A percentile compares a stretch with the other conserved stretches of the same genome.
Conservation (phyloP, 257 asterid species). For the Penstemon barbatus region DNA sequence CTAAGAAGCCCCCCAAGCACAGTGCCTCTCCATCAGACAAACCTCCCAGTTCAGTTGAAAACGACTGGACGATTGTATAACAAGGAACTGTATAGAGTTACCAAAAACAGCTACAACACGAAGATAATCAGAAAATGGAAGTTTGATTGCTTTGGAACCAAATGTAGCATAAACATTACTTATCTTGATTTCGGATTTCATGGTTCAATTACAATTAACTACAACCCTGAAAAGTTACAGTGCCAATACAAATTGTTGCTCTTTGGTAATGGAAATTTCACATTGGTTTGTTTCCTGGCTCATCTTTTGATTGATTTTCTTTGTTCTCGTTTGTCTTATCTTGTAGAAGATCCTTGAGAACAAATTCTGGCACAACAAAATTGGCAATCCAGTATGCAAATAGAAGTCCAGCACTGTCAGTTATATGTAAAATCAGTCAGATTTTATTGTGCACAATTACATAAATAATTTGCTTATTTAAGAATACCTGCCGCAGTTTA, state of each 20-base stretch:
- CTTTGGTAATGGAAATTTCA: neutral
- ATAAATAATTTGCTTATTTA: neutral
- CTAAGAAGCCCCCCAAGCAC: conserved; percentile 88
- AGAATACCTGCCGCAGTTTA: too few species aligned
- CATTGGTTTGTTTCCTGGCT: conserved; percentile 8
- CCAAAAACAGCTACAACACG: conserved; percentile 21
- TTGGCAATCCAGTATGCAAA: conserved; percentile 55
- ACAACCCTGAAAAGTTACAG: neutral
- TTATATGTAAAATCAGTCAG: neutral
- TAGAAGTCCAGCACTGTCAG: conserved; percentile 51
- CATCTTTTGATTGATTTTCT: conserved; percentile 23
- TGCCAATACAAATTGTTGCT: neutral
- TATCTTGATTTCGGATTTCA: neutral
- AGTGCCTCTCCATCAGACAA: conserved; percentile 54
- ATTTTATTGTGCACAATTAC: neutral
- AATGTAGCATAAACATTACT: neutral
- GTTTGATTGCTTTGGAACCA: conserved; percentile 16
- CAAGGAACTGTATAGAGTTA: conserved; percentile 39
- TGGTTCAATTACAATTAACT: neutral
- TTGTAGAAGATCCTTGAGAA: conserved; percentile 44
- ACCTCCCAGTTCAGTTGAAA: conserved; percentile 52
- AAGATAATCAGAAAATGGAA: conserved; percentile 8
- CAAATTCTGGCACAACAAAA: conserved; percentile 50
- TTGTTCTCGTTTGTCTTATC: conserved; percentile 28
- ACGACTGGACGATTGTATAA: conserved; percentile 77